These are phyloP conservation scores for Fusarium xyrophilum DNA, from an alignment of 2,329 filamentous ascomycete genomes.

Conservation along the genomic window DNA sequence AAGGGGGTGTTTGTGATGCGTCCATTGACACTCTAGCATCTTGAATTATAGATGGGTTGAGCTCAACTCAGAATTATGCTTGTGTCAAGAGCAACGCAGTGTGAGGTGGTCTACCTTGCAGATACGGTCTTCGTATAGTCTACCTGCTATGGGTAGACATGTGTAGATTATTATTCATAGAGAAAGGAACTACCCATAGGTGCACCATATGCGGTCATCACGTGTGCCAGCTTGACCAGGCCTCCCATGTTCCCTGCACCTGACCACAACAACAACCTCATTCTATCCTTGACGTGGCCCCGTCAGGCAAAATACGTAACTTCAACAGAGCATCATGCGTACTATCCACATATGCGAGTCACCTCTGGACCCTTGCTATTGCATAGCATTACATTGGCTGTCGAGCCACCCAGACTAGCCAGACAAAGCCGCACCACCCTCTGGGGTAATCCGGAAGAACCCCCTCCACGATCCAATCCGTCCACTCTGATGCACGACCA, in stretches of 20 bases:
- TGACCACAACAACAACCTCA: constrained; percentile 2
- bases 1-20: constrained; percentile 9
- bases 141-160: background rate
- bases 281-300: constrained; percentile 2
- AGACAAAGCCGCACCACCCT: constrained; percentile 16
- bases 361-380: constrained; percentile 8
- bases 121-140: background rate
- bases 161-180: background rate
- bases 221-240: constrained; percentile 15
- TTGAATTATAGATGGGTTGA: constrained; percentile 2
- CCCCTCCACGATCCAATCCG: constrained; percentile 37
- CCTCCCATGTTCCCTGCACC: background rate
- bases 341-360: constrained; percentile 12
- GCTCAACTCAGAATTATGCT: background rate
- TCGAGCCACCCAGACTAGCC: constrained; percentile 28
- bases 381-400: constrained; percentile 11
- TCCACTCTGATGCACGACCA: constrained; percentile 4
- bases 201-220: constrained; percentile 17
- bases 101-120: background rate
- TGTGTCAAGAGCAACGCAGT: background rate
- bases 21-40: constrained; percentile 1
- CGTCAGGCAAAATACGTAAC: background rate
- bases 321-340: constrained; percentile 3
- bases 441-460: constrained; percentile 38
- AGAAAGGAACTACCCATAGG: background rate